Conservation (phyloP, 2,329 filamentous ascomycete species). For the Dothideomycetidae sp. region DNA sequence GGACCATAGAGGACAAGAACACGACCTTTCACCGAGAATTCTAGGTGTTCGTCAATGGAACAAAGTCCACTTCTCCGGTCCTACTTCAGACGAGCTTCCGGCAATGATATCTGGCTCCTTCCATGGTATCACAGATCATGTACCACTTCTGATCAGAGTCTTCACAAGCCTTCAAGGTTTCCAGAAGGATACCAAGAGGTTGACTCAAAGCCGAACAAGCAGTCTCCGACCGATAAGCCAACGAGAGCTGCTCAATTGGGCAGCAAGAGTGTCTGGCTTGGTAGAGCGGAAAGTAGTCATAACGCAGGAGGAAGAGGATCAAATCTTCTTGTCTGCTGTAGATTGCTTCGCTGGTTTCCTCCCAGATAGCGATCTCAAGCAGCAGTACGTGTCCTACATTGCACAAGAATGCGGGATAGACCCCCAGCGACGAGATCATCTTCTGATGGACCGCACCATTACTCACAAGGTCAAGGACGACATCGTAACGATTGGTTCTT, state of each 20-base stretch:
- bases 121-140: constrained; percentile 48
- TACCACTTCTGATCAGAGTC: constrained; percentile 42
- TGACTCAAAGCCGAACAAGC: constrained; percentile 30
- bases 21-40: constrained; percentile 51
- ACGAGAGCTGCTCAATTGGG: constrained; percentile 84
- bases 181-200: constrained; percentile 31
- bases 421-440: constrained; percentile 64
- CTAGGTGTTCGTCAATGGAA: constrained; percentile 82
- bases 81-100: constrained; percentile 55
- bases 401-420: constrained; percentile 81
- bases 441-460: constrained; percentile 59
- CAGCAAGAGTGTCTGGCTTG: constrained; percentile 55
- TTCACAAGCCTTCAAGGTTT: constrained; percentile 33
- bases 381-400: constrained; percentile 51
- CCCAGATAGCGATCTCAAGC: constrained; percentile 48
- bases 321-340: constrained; percentile 84
- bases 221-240: constrained; percentile 50
- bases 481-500: constrained; percentile 19
- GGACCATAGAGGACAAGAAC: constrained; percentile 55
- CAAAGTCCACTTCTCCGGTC: constrained; percentile 52
- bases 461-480: constrained; percentile 39
- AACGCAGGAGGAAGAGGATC: constrained; percentile 57
- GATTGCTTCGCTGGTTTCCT: constrained; percentile 84
- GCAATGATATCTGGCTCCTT: constrained; percentile 59
- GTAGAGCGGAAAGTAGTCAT: constrained; percentile 47